A percentile compares a stretch with the other conserved stretches of the same genome.
Conservation (phyloP, 768 basidiomycete species). For the Suillus paluster region DNA sequence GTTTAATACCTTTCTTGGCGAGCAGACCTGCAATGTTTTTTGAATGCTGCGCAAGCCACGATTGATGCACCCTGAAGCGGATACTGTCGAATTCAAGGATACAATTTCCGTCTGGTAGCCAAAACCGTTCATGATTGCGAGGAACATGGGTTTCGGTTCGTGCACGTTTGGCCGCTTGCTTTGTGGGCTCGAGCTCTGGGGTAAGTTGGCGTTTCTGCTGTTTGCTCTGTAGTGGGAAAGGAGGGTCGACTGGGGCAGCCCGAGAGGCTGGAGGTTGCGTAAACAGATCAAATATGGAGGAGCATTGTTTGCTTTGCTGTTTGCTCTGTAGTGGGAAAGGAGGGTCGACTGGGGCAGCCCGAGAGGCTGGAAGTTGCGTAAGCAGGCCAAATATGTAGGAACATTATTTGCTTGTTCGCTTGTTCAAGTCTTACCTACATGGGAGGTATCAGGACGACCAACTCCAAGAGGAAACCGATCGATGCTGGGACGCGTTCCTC, state of each 20-base stretch:
- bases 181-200: neutral
- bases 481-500: no score
- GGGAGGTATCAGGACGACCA: no score
- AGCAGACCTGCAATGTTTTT: conserved; percentile 26
- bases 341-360: no score
- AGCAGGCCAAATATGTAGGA: no score
- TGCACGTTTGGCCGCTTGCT: neutral
- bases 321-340: neutral
- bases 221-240: neutral
- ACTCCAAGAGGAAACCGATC: neutral
- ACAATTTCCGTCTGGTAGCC: conserved; percentile 41
- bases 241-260: no score
- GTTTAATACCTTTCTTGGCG: neutral
- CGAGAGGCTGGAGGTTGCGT: neutral
- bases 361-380: no score
- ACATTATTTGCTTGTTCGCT: no score
- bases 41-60: conserved; percentile 31
- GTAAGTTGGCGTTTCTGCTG: neutral
- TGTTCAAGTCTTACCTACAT: neutral
- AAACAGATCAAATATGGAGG: neutral
- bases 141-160: neutral
- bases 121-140: conserved; percentile 25
- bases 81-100: conserved; percentile 38
- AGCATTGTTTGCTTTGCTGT: neutral
- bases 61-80: conserved; percentile 40